Evolutionary conservation across 768 basidiomycete species (phyloP).

Genomic region (Lactifluus subvellereus): DNA sequence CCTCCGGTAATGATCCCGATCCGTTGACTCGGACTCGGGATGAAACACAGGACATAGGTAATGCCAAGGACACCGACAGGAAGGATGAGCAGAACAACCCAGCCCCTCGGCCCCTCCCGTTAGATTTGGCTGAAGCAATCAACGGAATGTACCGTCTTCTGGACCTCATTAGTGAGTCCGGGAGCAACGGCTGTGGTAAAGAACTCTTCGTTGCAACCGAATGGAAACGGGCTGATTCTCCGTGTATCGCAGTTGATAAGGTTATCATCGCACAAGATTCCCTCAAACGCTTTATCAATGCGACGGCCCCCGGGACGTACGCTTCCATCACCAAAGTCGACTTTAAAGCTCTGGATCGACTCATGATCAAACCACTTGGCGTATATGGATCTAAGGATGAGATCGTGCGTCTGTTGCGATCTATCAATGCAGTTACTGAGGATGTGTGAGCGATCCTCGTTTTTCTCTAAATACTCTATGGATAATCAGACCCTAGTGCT

Average conservation of each 20-base stretch:
- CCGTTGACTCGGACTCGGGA: not conserved
- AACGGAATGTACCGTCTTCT: conserved; percentile 47
- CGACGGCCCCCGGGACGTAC: conserved; percentile 45
- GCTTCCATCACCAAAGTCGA: conserved; percentile 48
- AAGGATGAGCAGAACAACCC: not conserved
- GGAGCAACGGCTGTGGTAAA: conserved; percentile 47
- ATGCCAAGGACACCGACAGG: not conserved
- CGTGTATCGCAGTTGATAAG: conserved; percentile 45
- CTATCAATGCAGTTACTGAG: conserved; percentile 35
- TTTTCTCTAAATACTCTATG: not conserved
- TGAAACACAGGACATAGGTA: not conserved
- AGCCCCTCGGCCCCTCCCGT: not conserved
- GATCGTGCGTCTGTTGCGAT: conserved; percentile 41
- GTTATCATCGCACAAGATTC: conserved; percentile 52
- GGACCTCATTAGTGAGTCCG: conserved; percentile 47
- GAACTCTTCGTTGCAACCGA: not conserved
- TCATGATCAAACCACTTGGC: conserved; percentile 45
- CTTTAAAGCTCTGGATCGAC: conserved; percentile 45
- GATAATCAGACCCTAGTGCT: conserved; percentile 16
- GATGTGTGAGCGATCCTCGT: conserved; percentile 34
- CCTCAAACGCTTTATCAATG: conserved; percentile 43
- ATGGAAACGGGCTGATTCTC: not conserved
- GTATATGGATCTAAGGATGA: conserved; percentile 50
- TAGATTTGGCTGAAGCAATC: conserved; percentile 26
- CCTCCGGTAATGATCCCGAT: not conserved